Evolutionary conservation across 345 rosid genomes (phyloP), one percentile per base, ranked within the genome.

Genomic region (Eucalyptus viminalis): DNA sequence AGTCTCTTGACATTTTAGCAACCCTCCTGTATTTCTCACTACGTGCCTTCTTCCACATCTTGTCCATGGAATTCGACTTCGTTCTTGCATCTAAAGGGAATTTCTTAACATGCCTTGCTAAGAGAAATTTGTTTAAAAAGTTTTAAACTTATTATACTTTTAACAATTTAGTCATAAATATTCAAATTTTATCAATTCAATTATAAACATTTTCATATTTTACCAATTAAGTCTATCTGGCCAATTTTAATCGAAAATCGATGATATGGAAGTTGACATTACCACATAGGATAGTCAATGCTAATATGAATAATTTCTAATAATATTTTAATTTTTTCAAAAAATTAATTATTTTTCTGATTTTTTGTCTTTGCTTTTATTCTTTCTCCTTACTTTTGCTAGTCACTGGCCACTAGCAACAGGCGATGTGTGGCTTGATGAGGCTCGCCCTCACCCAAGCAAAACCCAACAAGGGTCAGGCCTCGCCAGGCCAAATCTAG

Each of bases 191-290:
- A 21, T 9, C 2, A 53, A 53, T 21, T 53, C 2, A 53, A 19
- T 53, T 9, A 53, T 53, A 53, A 53, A 21, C 0, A 2, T 21
- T 53, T 53, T 21, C 5, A 53, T 0, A 0, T 21, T 21, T 53
- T 8, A 53, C 0, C 11, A 53, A 53, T 21, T 53, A 53, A 53
- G 5, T 21, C 0, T 0, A 21, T 53, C 0, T 4, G 0, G 0
- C 2, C 1, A 53, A 53, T 53, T 53, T 53, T 53, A 53, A 53
- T 53, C 2, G 0, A 53, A 53, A 53, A 53, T 53, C 0, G 5
- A 0, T 53, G 1, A 53, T 0, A 0, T 21, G 5, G 5, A 53
- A 8, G 4, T 11, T 0, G 0, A 21, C 0, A 53, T 19, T 53
- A 53, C 11, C 25, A 0, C 2, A 21, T 1, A 8, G 1, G 5